Base-by-base conservation (phyloP, 176 grass and related monocot species). In the Oropetium thomaeum region DNA sequence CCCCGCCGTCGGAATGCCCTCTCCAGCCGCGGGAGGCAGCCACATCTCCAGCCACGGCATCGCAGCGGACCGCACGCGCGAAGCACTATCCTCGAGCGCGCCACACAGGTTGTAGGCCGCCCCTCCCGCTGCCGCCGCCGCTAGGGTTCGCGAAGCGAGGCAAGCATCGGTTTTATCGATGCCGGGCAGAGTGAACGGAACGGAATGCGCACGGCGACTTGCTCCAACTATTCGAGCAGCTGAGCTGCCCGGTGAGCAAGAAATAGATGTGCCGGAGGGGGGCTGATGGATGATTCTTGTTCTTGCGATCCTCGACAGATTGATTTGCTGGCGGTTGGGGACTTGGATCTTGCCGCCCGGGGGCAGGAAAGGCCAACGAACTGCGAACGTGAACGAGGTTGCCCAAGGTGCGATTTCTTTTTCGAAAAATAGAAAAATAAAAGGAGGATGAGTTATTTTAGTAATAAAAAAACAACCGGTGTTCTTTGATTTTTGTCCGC, bases 11-110 rank as follows among this genome's bases (percentile, higher is more conserved):
- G 27, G 40, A 8, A 49, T 51, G 27, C 62, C 57, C 34, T 29
- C 58, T 13, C 59, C 70, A 15, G 70, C 81, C 39, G 77, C 78
- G 16, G 83, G 74, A 8, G 84, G 91, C 73, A 89, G 86, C 84
- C 88, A 91, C 75, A 94, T 51, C 86, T 94, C 91, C 70, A 92
- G 71, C 84, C 79, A 89, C 57, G 88, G 32, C 95, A 98, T 98
- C 80, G 89, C 79, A 38, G 66, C 41, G 17, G 40, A n/a, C 7
- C 23, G 16, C 35, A 14, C 30, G 14, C 29, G 25, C 64, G 1
- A 14, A 26, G 20, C 43, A 8, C 20, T 62, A 53, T 43, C 82
- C n/a, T n/a, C n/a, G n/a, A n/a, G 66, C 49, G 61, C 60, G 53
- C 23, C 12, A 27, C 7, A 55, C 23, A 26, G 53, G 23, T 57